A percentile compares a stretch with the other conserved stretches of the same genome.
Conservation (phyloP, 306 rosid genomes). For the Rosa multiflora region DNA sequence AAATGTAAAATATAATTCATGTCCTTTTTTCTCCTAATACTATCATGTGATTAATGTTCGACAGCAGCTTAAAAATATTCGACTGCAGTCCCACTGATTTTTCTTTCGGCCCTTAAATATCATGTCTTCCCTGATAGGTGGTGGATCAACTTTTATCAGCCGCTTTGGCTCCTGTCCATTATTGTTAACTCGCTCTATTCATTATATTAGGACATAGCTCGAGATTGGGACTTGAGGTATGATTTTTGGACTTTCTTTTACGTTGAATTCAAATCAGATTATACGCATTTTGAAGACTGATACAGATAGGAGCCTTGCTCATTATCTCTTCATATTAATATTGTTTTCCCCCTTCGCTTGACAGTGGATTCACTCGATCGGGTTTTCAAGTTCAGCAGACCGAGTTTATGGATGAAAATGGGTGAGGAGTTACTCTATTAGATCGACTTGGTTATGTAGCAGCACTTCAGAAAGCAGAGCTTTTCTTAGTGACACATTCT, state of each 20-base stretch:
- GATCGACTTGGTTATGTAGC: neutral
- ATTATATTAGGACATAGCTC: slow-evolving; percentile 92
- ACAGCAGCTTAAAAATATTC: slow-evolving; percentile 80
- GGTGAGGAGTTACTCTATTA: slow-evolving; percentile 42
- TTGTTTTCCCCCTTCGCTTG: slow-evolving; percentile 24
- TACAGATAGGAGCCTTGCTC: neutral
- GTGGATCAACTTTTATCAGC: slow-evolving; percentile 87
- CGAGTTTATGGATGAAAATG: slow-evolving; percentile 61
- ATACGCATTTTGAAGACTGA: neutral
- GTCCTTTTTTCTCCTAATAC: slow-evolving; percentile 16
- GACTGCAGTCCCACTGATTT: slow-evolving; percentile 59
- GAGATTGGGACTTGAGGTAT: slow-evolving; percentile 96
- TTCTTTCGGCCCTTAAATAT: slow-evolving; percentile 55
- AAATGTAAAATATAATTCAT: too few species aligned
- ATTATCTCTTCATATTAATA: slow-evolving; percentile 2
- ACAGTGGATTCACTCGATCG: slow-evolving; percentile 66
- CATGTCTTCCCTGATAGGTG: slow-evolving; percentile 71
- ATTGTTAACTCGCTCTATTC: slow-evolving; percentile 76
- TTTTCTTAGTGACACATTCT: neutral
- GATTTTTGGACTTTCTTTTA: slow-evolving; percentile 13
- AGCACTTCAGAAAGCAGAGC: neutral
- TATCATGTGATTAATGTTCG: too few species aligned
- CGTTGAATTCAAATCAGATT: neutral
- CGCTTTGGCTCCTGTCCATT: slow-evolving; percentile 85
- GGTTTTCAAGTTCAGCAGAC: slow-evolving; percentile 78